phyloP scores from a whole-genome alignment of 495 filamentous ascomycete species.

The Talaromyces proteolyticus region DNA sequence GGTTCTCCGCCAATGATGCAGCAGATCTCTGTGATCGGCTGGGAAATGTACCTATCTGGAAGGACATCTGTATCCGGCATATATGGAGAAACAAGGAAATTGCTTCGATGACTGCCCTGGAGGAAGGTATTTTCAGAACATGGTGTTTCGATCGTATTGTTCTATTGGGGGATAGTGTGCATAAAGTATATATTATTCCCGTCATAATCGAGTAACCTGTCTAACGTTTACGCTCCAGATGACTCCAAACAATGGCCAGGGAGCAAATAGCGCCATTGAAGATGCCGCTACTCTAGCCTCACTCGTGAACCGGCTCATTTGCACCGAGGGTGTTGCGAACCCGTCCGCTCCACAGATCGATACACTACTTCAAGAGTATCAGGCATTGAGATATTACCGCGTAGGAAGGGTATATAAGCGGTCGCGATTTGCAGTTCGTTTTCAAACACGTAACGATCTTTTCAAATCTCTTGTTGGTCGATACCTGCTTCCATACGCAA shows the following conservation, averaged over 20 bases:
- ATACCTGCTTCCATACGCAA: too few relatives aligned
- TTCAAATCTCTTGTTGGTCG: too few relatives aligned
- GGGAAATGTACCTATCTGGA: neutral
- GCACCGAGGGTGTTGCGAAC: too few relatives aligned
- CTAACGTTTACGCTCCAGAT: too few relatives aligned
- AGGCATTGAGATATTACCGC: too few relatives aligned
- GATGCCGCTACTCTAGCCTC: neutral
- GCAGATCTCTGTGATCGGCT: neutral
- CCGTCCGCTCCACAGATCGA: too few relatives aligned
- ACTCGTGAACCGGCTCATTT: too few relatives aligned
- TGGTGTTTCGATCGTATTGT: slow-evolving; percentile 10
- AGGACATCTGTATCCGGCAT: neutral
- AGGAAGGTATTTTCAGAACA: slow-evolving; percentile 7
- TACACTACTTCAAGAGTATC: too few relatives aligned
- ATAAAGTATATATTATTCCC: slow-evolving; percentile 5
- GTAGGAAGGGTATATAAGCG: too few relatives aligned
- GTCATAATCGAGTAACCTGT: too few relatives aligned
- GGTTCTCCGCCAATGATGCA: slow-evolving; percentile 18
- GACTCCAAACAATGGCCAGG: neutral
- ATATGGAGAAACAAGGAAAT: neutral
- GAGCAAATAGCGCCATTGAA: neutral
- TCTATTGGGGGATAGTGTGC: slow-evolving; percentile 10
- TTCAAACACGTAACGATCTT: too few relatives aligned
- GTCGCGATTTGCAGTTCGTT: too few relatives aligned
- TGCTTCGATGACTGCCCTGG: slow-evolving; percentile 7